Evolutionary conservation across 306 rosid species (phyloP).

Genomic region (Corylus heterophylla): DNA sequence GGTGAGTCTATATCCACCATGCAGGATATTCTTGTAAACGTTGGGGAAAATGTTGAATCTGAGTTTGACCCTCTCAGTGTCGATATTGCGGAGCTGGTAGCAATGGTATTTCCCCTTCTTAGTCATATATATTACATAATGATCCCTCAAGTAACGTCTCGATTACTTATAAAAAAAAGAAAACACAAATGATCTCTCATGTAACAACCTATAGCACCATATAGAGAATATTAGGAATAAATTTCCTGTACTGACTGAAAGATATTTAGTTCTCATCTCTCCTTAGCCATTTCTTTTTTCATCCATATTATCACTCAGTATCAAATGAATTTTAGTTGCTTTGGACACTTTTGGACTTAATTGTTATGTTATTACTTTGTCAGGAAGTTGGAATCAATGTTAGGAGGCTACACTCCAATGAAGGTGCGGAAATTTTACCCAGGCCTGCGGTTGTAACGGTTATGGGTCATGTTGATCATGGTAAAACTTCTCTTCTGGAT

Average conservation of each 20-base stretch:
- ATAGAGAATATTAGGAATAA: background rate
- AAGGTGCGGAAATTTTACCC: conserved; percentile 70
- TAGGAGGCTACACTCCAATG: conserved; percentile 74
- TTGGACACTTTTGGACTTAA: conserved; percentile 12
- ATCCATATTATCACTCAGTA: conserved; percentile 9
- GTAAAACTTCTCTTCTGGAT: conserved; percentile 95
- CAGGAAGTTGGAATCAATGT: conserved; percentile 83
- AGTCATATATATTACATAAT: conserved; percentile 15
- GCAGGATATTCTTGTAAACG: conserved; percentile 65
- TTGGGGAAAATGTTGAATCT: conserved; percentile 80
- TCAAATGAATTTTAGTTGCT: conserved; percentile 21
- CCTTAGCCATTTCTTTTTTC: background rate
- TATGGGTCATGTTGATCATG: conserved; percentile 99
- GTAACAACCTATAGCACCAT: background rate
- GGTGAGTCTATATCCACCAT: conserved; percentile 61
- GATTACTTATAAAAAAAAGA: no score
- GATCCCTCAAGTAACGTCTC: background rate
- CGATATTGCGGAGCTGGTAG: conserved; percentile 73
- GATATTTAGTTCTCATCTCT: background rate
- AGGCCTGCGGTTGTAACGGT: conserved; percentile 92
- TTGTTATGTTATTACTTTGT: conserved; percentile 27
- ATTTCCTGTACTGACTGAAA: no score
- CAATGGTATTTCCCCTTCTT: conserved; percentile 66
- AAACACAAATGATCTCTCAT: no score
- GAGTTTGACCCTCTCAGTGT: conserved; percentile 84